Conservation (phyloP, 345 rosid species). For the Erucastrum elatum region DNA sequence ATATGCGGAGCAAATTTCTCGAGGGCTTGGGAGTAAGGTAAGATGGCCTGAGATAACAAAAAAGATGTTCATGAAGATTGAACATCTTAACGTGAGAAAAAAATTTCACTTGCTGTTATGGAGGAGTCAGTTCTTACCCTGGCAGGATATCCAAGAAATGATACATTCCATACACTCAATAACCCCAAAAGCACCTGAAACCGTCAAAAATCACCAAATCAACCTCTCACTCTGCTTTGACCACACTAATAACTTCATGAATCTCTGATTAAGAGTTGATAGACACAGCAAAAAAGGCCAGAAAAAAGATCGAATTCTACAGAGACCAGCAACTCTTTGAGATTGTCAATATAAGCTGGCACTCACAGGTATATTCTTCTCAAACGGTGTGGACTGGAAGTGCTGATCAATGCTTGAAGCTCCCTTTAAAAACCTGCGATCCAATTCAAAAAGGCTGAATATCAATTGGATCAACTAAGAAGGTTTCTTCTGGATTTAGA, state of each 20-base stretch:
- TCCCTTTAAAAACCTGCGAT: conserved; percentile 78
- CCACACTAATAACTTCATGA: neutral
- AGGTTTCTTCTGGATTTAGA: conserved; percentile 9
- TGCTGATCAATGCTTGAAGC: conserved; percentile 93
- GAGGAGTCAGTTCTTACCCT: conserved; percentile 53
- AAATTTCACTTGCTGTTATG: conserved; percentile 16
- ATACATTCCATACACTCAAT: conserved; percentile 90
- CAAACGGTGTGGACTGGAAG: conserved; percentile 66
- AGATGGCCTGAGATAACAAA: conserved; percentile 70
- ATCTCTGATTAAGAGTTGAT: neutral
- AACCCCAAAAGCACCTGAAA: conserved; percentile 85
- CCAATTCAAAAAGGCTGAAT: neutral
- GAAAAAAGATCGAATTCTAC: too few species aligned
- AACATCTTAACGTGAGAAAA: conserved; percentile 4
- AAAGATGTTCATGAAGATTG: conserved; percentile 15
- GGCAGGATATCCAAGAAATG: conserved; percentile 92
- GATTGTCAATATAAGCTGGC: neutral
- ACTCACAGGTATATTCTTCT: conserved; percentile 90
- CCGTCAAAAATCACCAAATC: neutral
- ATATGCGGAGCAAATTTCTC: conserved; percentile 97
- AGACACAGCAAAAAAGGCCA: neutral
- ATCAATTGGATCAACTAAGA: neutral
- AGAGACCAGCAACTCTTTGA: neutral
- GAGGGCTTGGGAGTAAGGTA: conserved; percentile 91
- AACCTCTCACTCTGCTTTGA: neutral